Base-by-base conservation (phyloP, 345 rosid species). In the Pugionium cornutum region DNA sequence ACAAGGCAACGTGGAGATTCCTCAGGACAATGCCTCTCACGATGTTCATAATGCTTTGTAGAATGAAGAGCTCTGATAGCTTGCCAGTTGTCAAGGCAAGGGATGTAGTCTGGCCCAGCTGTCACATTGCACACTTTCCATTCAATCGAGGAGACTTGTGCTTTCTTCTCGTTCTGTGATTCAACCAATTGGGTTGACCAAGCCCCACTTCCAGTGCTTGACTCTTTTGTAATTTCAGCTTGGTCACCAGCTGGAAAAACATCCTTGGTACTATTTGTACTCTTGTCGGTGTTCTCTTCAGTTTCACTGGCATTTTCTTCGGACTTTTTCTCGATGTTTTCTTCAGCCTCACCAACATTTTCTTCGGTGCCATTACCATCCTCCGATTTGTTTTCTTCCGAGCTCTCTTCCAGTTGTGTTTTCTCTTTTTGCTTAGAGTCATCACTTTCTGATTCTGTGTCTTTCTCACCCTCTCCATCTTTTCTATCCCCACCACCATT, bases 1-100 rank as follows among this genome's bases (percentile, higher is more conserved):
- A 89, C 95, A 73, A 92, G 83, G 71, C 97, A 92, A 42, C 81
- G 78, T 37, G 92, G 95, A 78, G 92, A 74, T 58, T 86, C 87
- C 54, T 77, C 85, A 34, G 97, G 97, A 68, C 98, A 92, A 81
- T 88, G 98, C 67, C 98, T 83, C 83, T 90, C 97, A 50, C 99
- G 83, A 78, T 90, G 99, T 71, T 94, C 95, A 79, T 80, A 94
- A 73, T 90, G 97, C 73, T 57, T 77, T 29, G 82, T 88, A 33
- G 80, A 72, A 18, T 64, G 77, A 79, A 90, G 96, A 79, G 76
- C 88, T 75, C 62, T 83, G 70, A 94, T 83, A 73, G 83, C 83
- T 74, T 79, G 75, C 86, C 67, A 83, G 69, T 90, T 90, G 79
- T 94, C 99, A 62, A 94, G 97, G 77, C 97, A 94, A 62, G 97